Conservation (phyloP, 371 early-diverging fungal genomes). For the Syncephalastrum racemosum region DNA sequence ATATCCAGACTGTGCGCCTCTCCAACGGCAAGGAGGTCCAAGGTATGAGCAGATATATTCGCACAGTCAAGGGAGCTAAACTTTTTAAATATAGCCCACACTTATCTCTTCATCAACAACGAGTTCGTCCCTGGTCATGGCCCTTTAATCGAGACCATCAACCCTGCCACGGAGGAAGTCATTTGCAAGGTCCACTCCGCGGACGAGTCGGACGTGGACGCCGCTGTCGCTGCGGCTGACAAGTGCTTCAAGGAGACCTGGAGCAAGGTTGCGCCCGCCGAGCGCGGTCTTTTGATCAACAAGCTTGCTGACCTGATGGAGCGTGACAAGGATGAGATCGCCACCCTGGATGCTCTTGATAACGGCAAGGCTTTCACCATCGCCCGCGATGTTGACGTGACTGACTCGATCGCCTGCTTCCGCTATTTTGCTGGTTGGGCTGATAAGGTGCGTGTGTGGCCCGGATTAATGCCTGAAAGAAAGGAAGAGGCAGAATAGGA, state of each 20-base stretch:
- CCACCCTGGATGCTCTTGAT: slow-evolving; percentile 79
- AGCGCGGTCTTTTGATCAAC: slow-evolving; percentile 40
- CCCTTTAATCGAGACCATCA: slow-evolving; percentile 54
- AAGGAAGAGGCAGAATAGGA: not conserved
- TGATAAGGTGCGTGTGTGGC: slow-evolving; percentile 8
- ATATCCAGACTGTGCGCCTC: slow-evolving; percentile 25
- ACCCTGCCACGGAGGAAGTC: slow-evolving; percentile 74
- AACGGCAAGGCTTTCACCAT: slow-evolving; percentile 81
- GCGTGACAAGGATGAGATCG: slow-evolving; percentile 67
- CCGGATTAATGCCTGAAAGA: too few relatives aligned
- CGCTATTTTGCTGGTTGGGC: slow-evolving; percentile 82
- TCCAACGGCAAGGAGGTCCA: slow-evolving; percentile 21
- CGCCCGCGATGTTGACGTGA: slow-evolving; percentile 66
- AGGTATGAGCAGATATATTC: slow-evolving; percentile 3
- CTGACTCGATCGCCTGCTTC: slow-evolving; percentile 65
- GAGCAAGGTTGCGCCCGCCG: slow-evolving; percentile 60
- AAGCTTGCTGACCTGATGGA: slow-evolving; percentile 78
- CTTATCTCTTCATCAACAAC: slow-evolving; percentile 72
- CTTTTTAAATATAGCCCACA: slow-evolving; percentile 31
- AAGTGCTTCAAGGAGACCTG: slow-evolving; percentile 68
- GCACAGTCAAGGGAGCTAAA: not conserved
- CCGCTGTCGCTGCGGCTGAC: slow-evolving; percentile 74
- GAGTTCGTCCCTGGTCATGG: slow-evolving; percentile 69
- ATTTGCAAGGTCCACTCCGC: slow-evolving; percentile 75
- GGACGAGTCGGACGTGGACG: slow-evolving; percentile 68